Conservation (phyloP, 495 filamentous ascomycete species). For the Penicillium silybi region DNA sequence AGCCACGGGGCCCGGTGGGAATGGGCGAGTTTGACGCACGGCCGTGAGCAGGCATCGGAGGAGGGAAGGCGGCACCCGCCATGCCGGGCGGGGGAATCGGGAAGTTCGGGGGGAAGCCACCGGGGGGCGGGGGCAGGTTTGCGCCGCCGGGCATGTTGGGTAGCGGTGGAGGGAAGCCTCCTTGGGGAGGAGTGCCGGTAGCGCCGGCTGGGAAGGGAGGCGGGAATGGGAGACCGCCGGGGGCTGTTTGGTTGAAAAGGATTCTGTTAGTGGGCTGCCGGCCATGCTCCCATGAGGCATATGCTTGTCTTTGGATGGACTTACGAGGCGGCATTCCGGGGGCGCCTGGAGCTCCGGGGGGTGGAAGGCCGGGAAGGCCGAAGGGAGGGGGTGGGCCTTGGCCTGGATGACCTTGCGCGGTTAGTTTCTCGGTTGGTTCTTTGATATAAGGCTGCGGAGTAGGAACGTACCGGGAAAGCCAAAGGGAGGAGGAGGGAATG, state of each 20-base stretch:
- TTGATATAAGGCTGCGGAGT: neutral
- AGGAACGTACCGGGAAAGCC: conserved; percentile 52
- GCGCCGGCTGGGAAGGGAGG: conserved; percentile 45
- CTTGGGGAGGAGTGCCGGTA: conserved; percentile 31
- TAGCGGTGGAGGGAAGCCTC: conserved; percentile 24
- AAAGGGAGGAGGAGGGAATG: conserved; percentile 49
- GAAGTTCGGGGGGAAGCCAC: conserved; percentile 55
- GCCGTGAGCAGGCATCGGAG: conserved; percentile 22
- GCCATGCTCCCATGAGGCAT: neutral
- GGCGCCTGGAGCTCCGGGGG: conserved; percentile 39
- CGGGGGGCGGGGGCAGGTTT: conserved; percentile 63
- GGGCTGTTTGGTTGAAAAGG: neutral
- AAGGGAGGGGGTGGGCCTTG: conserved; percentile 55
- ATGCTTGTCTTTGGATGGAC: conserved; percentile 14
- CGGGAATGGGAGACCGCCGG: conserved; percentile 62
- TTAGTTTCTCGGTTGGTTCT: conserved; percentile 11
- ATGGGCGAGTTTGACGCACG: conserved; percentile 18
- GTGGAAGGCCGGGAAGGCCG: conserved; percentile 52
- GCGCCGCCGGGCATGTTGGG: conserved; percentile 44
- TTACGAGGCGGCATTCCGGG: conserved; percentile 46
- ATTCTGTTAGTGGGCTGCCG: neutral
- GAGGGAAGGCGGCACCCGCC: conserved; percentile 22
- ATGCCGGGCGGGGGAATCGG: conserved; percentile 37
- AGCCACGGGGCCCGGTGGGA: conserved; percentile 30
- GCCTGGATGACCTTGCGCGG: conserved; percentile 36